Base-by-base conservation (phyloP, 2,329 filamentous ascomycete genomes). In the Aaosphaeria pasadenensis region DNA sequence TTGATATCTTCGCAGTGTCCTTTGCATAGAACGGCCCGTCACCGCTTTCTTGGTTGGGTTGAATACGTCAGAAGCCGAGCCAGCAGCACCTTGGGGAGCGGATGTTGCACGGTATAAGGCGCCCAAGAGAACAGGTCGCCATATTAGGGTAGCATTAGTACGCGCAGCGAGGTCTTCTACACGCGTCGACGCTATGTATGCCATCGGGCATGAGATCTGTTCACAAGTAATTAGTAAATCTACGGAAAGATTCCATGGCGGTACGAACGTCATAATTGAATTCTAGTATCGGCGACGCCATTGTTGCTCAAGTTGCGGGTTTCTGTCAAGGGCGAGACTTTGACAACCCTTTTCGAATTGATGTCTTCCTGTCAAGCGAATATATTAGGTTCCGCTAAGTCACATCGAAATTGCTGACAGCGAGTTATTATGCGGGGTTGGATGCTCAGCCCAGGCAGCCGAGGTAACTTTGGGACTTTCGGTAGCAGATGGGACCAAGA, bases 141-240 rank as follows among this genome's bases (percentile, higher is more conserved):
- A 67, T 35, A 57, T 49, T 0, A 70, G 45, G 11, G 33, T 56
- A 28, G 63, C 52, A 11, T 50, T 46, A 7, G 64, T 64, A 9
- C 64, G 64, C 11, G 51, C 39, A 7, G 64, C 63, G 32, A 70
- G 63, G 1, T 57, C 51, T 47, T 59, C 48, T 4, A 70, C 51
- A 29, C 64, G 62, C 2, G 63, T 67, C 6, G 63, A 68, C 7
- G 66, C 66, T 44, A 70, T 70, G 53, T 70, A 70, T n/a, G 66
- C 66, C 44, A 67, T 69, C 5, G 66, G 66, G 41, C 66, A 70
- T 6, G 66, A 69, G 30, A 70, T 69, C 57, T 60, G 4, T 11
- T n/a, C 11, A 33, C 48, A 42, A 46, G 43, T 9, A 38, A 30
- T 48, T n/a, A 41, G 40, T 28, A 28, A 31, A 13, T 17, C n/a